A percentile compares a stretch with the other conserved stretches of the same genome.
Conservation (phyloP, 1,284 basidiomycete species). For the Leucoagaricus sp. region DNA sequence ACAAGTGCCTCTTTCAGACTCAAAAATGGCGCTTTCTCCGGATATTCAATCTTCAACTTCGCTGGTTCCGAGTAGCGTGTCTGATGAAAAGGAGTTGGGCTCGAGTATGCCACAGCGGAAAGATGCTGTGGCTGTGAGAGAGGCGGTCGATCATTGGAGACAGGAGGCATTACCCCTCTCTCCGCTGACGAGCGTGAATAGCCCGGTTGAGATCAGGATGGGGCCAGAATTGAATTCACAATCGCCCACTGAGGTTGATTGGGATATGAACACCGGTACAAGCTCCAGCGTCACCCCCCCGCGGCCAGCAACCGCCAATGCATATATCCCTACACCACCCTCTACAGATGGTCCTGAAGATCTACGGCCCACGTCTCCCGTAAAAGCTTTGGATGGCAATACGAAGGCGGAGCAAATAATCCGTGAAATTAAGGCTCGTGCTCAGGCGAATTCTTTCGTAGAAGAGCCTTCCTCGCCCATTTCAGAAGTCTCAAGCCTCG, state of each 20-base stretch:
- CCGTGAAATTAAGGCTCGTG: slow-evolving; percentile 60
- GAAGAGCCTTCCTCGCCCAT: slow-evolving; percentile 36
- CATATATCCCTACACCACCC: slow-evolving; percentile 39
- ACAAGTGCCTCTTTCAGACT: slow-evolving; percentile 17
- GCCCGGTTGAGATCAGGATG: slow-evolving; percentile 15
- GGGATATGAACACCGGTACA: neutral
- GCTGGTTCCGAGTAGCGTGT: slow-evolving; percentile 66
- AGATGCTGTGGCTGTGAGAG: slow-evolving; percentile 7
- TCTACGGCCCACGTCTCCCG: slow-evolving; percentile 37
- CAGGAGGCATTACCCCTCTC: slow-evolving; percentile 12
- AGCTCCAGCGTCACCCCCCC: neutral
- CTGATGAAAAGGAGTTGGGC: slow-evolving; percentile 59
- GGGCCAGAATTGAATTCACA: slow-evolving; percentile 9
- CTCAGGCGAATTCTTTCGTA: slow-evolving; percentile 40
- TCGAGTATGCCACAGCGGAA: slow-evolving; percentile 17
- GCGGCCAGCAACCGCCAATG: slow-evolving; percentile 16
- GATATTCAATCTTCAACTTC: slow-evolving; percentile 25
- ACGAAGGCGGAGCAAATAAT: slow-evolving; percentile 60
- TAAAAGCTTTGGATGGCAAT: slow-evolving; percentile 41
- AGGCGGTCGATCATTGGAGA: slow-evolving; percentile 8
- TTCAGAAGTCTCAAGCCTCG: slow-evolving; percentile 47
- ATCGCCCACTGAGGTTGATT: slow-evolving; percentile 2
- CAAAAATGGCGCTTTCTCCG: slow-evolving; percentile 27
- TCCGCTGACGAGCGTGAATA: slow-evolving; percentile 12
- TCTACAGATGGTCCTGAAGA: slow-evolving; percentile 31